Percentiles rank a stretch among this genome's conserved stretches.
These are phyloP conservation scores for Fragaria ananassa DNA, from an alignment of 306 rosid genomes.

Conservation along the genomic window DNA sequence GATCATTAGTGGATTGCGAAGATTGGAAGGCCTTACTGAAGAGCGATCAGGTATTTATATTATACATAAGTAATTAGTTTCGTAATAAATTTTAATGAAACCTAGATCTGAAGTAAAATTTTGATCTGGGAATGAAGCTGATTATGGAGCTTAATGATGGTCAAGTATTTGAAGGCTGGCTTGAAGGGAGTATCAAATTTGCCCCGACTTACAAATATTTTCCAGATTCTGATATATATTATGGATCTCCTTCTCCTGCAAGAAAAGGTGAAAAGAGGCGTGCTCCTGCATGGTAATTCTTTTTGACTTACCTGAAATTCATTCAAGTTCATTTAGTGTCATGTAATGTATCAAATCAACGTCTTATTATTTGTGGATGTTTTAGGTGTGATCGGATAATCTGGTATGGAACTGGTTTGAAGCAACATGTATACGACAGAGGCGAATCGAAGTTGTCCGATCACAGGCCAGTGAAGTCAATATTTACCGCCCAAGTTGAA, in stretches of 20 bases:
- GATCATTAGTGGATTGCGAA: slow-evolving; percentile 45
- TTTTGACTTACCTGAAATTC: background rate
- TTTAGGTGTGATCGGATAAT: slow-evolving; percentile 87
- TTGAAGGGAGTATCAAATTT: slow-evolving; percentile 68
- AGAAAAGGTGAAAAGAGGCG: slow-evolving; percentile 51
- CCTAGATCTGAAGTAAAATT: background rate
- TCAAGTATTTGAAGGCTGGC: slow-evolving; percentile 64
- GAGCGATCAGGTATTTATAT: slow-evolving; percentile 67
- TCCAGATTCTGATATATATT: slow-evolving; percentile 67
- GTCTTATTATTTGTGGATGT: background rate
- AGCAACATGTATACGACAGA: slow-evolving; percentile 60
- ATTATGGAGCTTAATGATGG: slow-evolving; percentile 57
- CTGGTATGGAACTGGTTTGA: slow-evolving; percentile 64
- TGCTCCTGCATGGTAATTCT: slow-evolving; percentile 80
- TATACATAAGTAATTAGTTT: background rate
- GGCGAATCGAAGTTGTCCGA: slow-evolving; percentile 73
- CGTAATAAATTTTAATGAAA: background rate
- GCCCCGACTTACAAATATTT: slow-evolving; percentile 87
- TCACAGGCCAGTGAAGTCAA: slow-evolving; percentile 79
- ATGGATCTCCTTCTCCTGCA: slow-evolving; percentile 42
- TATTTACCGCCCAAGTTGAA: slow-evolving; percentile 51
- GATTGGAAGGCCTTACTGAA: slow-evolving; percentile 64
- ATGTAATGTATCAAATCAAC: background rate
- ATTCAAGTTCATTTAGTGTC: background rate
- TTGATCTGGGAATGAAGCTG: slow-evolving; percentile 50